Percentiles rank a stretch among this genome's conserved stretches.
Evolutionary conservation across 148 eudicot genomes (phyloP).

Genomic region (Camellia sinensis): DNA sequence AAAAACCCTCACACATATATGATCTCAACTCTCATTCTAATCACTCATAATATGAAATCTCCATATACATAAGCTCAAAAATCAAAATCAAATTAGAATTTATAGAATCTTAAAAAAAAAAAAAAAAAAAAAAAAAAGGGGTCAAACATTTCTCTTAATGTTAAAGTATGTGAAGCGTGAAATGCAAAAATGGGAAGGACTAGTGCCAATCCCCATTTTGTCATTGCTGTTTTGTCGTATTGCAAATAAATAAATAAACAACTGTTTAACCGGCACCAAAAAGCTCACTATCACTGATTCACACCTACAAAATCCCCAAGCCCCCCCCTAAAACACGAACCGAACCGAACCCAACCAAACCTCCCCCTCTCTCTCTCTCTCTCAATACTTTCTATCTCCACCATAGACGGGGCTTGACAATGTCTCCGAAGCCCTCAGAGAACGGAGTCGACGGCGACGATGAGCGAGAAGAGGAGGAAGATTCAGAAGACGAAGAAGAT

Average conservation of each 20-base stretch:
- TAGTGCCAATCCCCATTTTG: neutral
- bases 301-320: neutral
- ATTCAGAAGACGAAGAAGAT: conserved; percentile 26
- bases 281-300: too few species aligned
- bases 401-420: conserved; percentile 24
- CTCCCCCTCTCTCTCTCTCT: neutral
- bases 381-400: neutral
- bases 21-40: too few species aligned
- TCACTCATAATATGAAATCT: too few species aligned
- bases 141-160: too few species aligned
- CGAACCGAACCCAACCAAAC: too few species aligned
- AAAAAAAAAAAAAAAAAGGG: too few species aligned
- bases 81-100: too few species aligned
- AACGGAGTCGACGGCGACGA: conserved; percentile 88
- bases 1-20: too few species aligned
- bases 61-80: too few species aligned
- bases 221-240: conserved; percentile 7
- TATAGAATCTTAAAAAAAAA: too few species aligned
- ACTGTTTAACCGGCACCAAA: neutral
- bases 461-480: conserved; percentile 49
- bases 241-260: conserved; percentile 13
- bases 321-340: neutral
- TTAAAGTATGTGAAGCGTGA: too few species aligned
- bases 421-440: conserved; percentile 58
- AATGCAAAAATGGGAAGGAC: too few species aligned